A percentile compares a stretch with the other conserved stretches of the same genome.
Evolutionary conservation across 352 stramenopile genomes (phyloP).

Genomic region (Globisporangium ultimum): DNA sequence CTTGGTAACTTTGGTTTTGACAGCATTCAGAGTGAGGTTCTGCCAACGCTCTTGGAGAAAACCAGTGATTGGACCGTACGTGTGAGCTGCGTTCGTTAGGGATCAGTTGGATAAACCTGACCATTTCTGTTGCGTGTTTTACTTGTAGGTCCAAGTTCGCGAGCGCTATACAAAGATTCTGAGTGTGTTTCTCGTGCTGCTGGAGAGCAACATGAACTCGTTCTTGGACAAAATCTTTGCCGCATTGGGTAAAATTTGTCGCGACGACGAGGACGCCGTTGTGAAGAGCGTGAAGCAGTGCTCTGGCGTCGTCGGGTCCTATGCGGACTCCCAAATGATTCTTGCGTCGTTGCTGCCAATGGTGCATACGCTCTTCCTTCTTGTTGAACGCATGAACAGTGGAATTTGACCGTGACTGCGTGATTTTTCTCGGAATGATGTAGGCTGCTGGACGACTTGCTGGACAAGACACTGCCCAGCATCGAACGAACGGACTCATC

Average conservation of each 20-base stretch:
- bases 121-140: background rate
- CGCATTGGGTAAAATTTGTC: slow-evolving; percentile 68
- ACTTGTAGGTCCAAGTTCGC: slow-evolving; percentile 49
- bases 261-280: slow-evolving; percentile 66
- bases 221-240: slow-evolving; percentile 74
- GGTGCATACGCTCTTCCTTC: slow-evolving; percentile 21
- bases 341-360: slow-evolving; percentile 72
- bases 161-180: slow-evolving; percentile 73
- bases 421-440: background rate
- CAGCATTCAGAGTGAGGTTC: slow-evolving; percentile 42
- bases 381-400: background rate
- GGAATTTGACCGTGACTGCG: background rate
- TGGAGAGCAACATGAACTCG: slow-evolving; percentile 65
- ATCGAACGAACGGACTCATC: slow-evolving; percentile 77
- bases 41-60: slow-evolving; percentile 64
- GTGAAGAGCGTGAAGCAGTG: slow-evolving; percentile 61
- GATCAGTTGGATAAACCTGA: background rate
- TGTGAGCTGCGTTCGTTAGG: background rate
- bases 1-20: background rate
- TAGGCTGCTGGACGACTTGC: slow-evolving; percentile 51
- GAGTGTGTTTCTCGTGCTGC: slow-evolving; percentile 60
- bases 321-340: slow-evolving; percentile 71
- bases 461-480: slow-evolving; percentile 73
- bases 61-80: slow-evolving; percentile 71
- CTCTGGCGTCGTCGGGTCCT: slow-evolving; percentile 59